Conservation (phyloP, 2,329 filamentous ascomycete species). For the Aspergillus latus region DNA sequence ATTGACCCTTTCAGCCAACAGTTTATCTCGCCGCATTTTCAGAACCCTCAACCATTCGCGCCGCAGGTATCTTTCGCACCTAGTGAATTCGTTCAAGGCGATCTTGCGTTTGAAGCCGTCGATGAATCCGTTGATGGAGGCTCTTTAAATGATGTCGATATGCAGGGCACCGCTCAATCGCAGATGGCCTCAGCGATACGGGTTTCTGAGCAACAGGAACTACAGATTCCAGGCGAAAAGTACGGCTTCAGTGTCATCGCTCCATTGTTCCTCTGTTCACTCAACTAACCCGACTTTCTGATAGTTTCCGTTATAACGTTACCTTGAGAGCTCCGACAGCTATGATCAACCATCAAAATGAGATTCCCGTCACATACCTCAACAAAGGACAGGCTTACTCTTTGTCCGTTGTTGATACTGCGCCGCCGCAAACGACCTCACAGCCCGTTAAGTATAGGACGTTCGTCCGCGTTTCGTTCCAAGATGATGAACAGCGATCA, state of each 20-base stretch:
- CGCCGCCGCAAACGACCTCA: slow-evolving; percentile 57
- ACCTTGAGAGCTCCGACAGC: slow-evolving; percentile 92
- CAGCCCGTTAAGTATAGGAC: slow-evolving; percentile 77
- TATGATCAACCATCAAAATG: slow-evolving; percentile 81
- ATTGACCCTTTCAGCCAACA: slow-evolving; percentile 67
- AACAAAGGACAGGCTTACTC: slow-evolving; percentile 97
- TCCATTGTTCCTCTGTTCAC: neutral
- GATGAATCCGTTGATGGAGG: slow-evolving; percentile 66
- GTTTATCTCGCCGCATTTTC: slow-evolving; percentile 59
- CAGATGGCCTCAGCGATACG: slow-evolving; percentile 40
- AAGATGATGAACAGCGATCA: slow-evolving; percentile 88
- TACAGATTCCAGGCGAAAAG: slow-evolving; percentile 53
- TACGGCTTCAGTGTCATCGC: slow-evolving; percentile 26
- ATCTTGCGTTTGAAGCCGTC: slow-evolving; percentile 77
- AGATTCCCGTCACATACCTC: slow-evolving; percentile 95
- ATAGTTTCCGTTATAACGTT: slow-evolving; percentile 80
- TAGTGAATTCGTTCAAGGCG: slow-evolving; percentile 76
- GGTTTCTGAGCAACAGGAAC: slow-evolving; percentile 28
- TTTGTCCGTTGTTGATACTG: slow-evolving; percentile 77
- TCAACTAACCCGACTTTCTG: slow-evolving; percentile 17
- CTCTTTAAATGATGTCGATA: slow-evolving; percentile 57
- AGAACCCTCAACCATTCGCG: slow-evolving; percentile 70
- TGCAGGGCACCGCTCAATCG: slow-evolving; percentile 55
- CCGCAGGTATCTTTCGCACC: slow-evolving; percentile 67
- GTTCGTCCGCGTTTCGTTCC: slow-evolving; percentile 92